A percentile compares a stretch with the other conserved stretches of the same genome.
These are phyloP conservation scores for Talaromyces amestolkiae DNA, from an alignment of 2,329 filamentous ascomycete genomes.

Conservation along the genomic window DNA sequence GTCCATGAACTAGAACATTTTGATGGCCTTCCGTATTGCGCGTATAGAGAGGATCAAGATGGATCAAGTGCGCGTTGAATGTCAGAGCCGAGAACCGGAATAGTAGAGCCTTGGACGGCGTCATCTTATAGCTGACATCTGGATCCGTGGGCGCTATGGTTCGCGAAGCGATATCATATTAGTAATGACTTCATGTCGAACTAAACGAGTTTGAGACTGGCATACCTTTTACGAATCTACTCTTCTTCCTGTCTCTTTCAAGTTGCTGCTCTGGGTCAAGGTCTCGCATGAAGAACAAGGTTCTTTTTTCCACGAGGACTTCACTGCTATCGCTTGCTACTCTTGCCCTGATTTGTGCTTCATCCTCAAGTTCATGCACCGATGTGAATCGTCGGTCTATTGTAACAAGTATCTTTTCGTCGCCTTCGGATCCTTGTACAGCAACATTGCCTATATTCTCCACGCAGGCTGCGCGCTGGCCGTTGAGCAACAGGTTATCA, in stretches of 20 bases:
- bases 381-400: slow-evolving; percentile 55
- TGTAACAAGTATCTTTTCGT: slow-evolving; percentile 60
- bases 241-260: slow-evolving; percentile 24
- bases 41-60: slow-evolving; percentile 73
- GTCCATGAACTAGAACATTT: slow-evolving; percentile 80
- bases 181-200: background rate
- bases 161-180: background rate
- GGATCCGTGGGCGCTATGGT: slow-evolving; percentile 50
- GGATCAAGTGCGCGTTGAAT: slow-evolving; percentile 89
- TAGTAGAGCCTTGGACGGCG: slow-evolving; percentile 68
- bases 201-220: slow-evolving; percentile 19
- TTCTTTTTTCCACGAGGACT: slow-evolving; percentile 57
- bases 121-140: slow-evolving; percentile 59
- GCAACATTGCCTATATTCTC: slow-evolving; percentile 50
- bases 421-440: slow-evolving; percentile 51
- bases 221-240: slow-evolving; percentile 38
- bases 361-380: slow-evolving; percentile 37
- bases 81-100: slow-evolving; percentile 90
- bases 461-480: slow-evolving; percentile 42
- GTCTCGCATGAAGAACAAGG: slow-evolving; percentile 63
- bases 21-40: slow-evolving; percentile 70
- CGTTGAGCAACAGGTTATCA: slow-evolving; percentile 31
- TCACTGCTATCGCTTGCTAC: slow-evolving; percentile 46
- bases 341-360: slow-evolving; percentile 37
- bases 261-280: slow-evolving; percentile 39